Evolutionary conservation across 148 eudicot genomes (phyloP).

Genomic region (Rheum nobile): DNA sequence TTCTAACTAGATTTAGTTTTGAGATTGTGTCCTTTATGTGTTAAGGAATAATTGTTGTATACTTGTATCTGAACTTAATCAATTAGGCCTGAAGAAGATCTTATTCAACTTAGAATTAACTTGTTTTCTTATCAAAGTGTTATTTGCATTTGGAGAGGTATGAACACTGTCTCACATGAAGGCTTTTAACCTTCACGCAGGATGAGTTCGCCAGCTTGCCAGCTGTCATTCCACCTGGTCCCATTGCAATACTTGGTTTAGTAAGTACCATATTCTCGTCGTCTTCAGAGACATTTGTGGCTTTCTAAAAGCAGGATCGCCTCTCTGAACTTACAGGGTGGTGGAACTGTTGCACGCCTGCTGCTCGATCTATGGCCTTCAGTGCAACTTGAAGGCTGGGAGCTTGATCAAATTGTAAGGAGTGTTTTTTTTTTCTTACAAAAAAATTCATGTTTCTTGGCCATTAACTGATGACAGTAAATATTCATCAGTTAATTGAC

Average conservation of each 20-base stretch:
- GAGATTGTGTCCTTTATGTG: neutral
- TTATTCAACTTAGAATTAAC: neutral
- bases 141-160: neutral
- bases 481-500: slow-evolving; percentile 37
- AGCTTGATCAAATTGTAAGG: slow-evolving; percentile 59
- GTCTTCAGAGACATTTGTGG: neutral
- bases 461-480: neutral
- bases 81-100: neutral
- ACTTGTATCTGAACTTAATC: neutral
- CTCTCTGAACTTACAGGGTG: slow-evolving; percentile 43
- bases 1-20: neutral
- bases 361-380: slow-evolving; percentile 74
- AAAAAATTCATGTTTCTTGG: neutral
- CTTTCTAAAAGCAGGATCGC: neutral
- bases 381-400: slow-evolving; percentile 74
- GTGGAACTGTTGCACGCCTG: slow-evolving; percentile 70
- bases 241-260: slow-evolving; percentile 74
- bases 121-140: neutral
- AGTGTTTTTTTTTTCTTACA: neutral
- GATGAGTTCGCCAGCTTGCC: slow-evolving; percentile 77
- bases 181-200: slow-evolving; percentile 18
- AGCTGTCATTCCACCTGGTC: slow-evolving; percentile 62
- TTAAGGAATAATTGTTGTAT: neutral
- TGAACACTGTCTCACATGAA: neutral
- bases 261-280: slow-evolving; percentile 21